These are phyloP conservation scores for Sugiyamaella lignohabitans DNA, from an alignment of 805 yeast species.

Conservation along the genomic window DNA sequence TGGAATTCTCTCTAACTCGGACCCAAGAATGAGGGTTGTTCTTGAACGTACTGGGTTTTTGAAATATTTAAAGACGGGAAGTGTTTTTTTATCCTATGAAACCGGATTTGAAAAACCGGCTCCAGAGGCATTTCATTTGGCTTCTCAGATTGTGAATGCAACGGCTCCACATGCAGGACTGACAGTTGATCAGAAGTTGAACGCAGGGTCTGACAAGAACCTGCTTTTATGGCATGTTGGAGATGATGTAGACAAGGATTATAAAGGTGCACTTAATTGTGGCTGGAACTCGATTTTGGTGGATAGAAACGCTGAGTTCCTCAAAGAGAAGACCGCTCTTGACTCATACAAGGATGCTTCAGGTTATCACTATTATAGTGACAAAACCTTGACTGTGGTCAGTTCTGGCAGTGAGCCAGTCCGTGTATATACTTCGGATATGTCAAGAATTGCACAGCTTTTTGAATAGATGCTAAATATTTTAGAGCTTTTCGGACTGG, in stretches of 20 bases:
- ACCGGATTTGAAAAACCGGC: constrained; percentile 21
- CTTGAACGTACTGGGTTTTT: constrained; percentile 12
- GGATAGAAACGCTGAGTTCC: constrained; percentile 11
- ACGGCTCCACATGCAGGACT: no score
- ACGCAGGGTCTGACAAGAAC: background rate
- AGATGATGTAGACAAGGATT: constrained; percentile 18
- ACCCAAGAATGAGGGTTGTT: constrained; percentile 16
- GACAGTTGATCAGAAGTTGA: background rate
- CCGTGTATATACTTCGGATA: constrained; percentile 1
- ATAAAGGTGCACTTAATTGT: constrained; percentile 14
- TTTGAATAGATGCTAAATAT: no score
- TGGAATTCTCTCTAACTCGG: constrained; percentile 20
- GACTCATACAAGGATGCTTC: background rate
- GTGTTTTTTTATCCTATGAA: constrained; percentile 17
- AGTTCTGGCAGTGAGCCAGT: background rate
- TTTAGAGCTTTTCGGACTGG: no score
- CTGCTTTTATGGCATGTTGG: constrained; percentile 20
- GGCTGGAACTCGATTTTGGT: constrained; percentile 21
- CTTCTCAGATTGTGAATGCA: background rate
- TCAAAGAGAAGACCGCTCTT: background rate
- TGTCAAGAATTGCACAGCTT: background rate
- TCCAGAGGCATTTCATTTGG: constrained; percentile 10
- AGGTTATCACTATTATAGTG: background rate
- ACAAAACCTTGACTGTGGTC: background rate
- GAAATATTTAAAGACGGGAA: constrained; percentile 1